Percentiles rank a stretch among this genome's conserved stretches.
These are phyloP conservation scores for Ceratocystis albifundus DNA, from an alignment of 2,329 filamentous ascomycete species.

Conservation along the genomic window DNA sequence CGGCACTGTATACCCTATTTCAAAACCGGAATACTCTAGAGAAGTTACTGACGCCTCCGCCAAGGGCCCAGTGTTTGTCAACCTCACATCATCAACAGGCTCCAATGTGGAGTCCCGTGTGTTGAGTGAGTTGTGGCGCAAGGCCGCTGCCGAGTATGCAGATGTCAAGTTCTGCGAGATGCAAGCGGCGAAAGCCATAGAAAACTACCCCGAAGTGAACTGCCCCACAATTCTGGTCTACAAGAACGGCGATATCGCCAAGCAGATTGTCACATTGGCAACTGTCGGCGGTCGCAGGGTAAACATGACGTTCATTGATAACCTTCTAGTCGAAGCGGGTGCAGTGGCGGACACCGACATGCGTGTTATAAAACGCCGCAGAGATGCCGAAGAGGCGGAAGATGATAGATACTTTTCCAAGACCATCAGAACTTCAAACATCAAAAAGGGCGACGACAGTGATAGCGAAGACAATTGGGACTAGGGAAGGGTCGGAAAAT, in stretches of 20 bases:
- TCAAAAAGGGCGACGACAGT: slow-evolving; percentile 35
- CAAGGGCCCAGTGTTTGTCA: slow-evolving; percentile 58
- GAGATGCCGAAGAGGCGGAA: slow-evolving; percentile 48
- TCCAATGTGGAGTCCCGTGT: slow-evolving; percentile 78
- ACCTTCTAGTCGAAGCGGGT: slow-evolving; percentile 68
- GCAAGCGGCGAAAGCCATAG: slow-evolving; percentile 80
- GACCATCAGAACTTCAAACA: slow-evolving; percentile 42
- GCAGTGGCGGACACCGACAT: slow-evolving; percentile 69
- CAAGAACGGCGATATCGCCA: slow-evolving; percentile 80
- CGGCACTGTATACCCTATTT: slow-evolving; percentile 83
- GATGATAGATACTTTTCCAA: slow-evolving; percentile 43
- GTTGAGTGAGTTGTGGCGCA: slow-evolving; percentile 73
- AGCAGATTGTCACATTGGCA: slow-evolving; percentile 79
- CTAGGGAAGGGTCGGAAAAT: slow-evolving; percentile 30
- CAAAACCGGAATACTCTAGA: slow-evolving; percentile 83
- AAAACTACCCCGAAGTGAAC: slow-evolving; percentile 89
- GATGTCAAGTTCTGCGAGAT: slow-evolving; percentile 99
- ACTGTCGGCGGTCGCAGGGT: slow-evolving; percentile 64
- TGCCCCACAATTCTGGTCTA: slow-evolving; percentile 91
- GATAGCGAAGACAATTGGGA: slow-evolving; percentile 53
- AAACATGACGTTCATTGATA: slow-evolving; percentile 64
- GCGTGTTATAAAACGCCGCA: slow-evolving; percentile 54
- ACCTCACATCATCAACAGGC: slow-evolving; percentile 65
- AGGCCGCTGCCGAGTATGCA: slow-evolving; percentile 72
- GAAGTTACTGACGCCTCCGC: slow-evolving; percentile 87